Evolutionary conservation across 306 rosid genomes (phyloP).

Genomic region (Sindora glabra): DNA sequence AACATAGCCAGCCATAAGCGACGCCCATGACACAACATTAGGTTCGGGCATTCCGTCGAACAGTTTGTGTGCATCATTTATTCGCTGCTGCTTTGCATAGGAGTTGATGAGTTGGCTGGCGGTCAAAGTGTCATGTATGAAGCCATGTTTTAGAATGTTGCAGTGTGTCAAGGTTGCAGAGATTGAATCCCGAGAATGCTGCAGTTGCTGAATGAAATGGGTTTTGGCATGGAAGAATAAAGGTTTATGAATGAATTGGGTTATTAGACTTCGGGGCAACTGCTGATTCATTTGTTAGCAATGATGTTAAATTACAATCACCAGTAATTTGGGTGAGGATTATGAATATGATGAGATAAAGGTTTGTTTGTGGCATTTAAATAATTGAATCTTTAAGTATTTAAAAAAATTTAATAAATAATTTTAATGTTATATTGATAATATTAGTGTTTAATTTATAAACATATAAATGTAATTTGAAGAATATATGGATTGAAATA

Average conservation of each 20-base stretch:
- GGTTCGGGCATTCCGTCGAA: constrained; percentile 53
- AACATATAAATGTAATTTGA: too few species aligned
- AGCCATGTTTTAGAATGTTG: constrained; percentile 39
- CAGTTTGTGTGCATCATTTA: constrained; percentile 40
- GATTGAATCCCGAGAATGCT: constrained; percentile 27
- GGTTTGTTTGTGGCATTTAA: too few species aligned
- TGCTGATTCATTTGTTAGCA: too few species aligned
- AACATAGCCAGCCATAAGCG: constrained; percentile 64
- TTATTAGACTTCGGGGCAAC: constrained; percentile 6
- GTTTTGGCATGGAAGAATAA: constrained; percentile 23
- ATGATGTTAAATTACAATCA: too few species aligned
- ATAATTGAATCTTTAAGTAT: too few species aligned
- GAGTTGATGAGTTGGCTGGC: constrained; percentile 53
- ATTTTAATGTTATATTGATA: too few species aligned
- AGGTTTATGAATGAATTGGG: constrained; percentile 17
- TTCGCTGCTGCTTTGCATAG: constrained; percentile 34
- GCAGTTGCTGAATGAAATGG: constrained; percentile 37
- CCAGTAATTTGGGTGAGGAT: too few species aligned
- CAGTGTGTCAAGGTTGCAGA: constrained; percentile 43
- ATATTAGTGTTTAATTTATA: too few species aligned
- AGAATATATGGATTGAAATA: too few species aligned
- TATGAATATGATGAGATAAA: too few species aligned
- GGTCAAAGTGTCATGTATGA: constrained; percentile 34
- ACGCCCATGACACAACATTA: constrained; percentile 77
- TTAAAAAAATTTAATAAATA: too few species aligned